A percentile compares a stretch with the other conserved stretches of the same genome.
phyloP scores from a whole-genome alignment of 2,329 filamentous ascomycete species.

The Phoma herbarum region DNA sequence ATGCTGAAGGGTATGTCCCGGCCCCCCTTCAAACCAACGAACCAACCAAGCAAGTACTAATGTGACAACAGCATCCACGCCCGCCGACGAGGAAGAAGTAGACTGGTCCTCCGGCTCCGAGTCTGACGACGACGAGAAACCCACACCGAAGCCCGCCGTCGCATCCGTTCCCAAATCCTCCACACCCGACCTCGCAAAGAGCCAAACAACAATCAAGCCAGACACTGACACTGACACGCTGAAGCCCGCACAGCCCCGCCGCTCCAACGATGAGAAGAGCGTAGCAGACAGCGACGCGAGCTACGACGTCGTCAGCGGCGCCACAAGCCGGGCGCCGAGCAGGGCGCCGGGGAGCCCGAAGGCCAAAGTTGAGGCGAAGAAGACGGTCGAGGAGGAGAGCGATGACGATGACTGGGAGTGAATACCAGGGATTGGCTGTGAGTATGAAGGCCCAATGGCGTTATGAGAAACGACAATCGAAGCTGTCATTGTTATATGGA shows the following conservation, averaged over 20 bases:
- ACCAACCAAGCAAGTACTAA: too few species aligned
- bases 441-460: background rate
- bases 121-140: slow-evolving; percentile 40
- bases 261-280: slow-evolving; percentile 77
- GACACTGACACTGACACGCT: slow-evolving; percentile 45
- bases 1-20: slow-evolving; percentile 79
- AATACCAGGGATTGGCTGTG: background rate
- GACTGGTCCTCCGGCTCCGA: slow-evolving; percentile 77
- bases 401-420: slow-evolving; percentile 79
- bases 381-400: slow-evolving; percentile 62
- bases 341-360: slow-evolving; percentile 67
- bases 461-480: background rate
- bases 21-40: too few species aligned
- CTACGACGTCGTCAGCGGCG: slow-evolving; percentile 87
- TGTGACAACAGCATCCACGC: slow-evolving; percentile 60
- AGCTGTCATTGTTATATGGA: background rate
- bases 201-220: slow-evolving; percentile 53
- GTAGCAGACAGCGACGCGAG: slow-evolving; percentile 93
- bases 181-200: slow-evolving; percentile 39
- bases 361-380: slow-evolving; percentile 57
- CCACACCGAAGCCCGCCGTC: slow-evolving; percentile 16
- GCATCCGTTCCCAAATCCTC: slow-evolving; percentile 17
- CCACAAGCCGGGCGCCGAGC: slow-evolving; percentile 71
- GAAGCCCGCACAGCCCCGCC: slow-evolving; percentile 68
- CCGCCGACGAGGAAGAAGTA: slow-evolving; percentile 78